phyloP scores from a whole-genome alignment of 2,329 filamentous ascomycete genomes.

The Aureobasidium subglaciale region DNA sequence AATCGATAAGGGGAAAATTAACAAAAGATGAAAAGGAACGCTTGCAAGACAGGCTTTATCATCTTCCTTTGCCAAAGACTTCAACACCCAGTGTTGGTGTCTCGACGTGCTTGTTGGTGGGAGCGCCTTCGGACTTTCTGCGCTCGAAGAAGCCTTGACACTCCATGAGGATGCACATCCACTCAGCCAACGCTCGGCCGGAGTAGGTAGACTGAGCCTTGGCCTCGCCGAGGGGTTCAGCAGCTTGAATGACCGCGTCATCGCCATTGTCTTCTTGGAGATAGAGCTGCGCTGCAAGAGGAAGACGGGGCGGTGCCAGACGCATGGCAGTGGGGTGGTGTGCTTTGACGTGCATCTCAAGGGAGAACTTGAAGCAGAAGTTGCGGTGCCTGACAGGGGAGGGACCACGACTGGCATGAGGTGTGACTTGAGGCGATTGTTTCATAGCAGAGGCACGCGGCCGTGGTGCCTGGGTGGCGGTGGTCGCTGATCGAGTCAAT shows the following conservation, averaged over 20 bases:
- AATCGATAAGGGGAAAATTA: neutral
- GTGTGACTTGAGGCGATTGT: slow-evolving; percentile 5
- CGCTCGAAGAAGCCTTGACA: slow-evolving; percentile 77
- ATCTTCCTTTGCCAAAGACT: slow-evolving; percentile 47
- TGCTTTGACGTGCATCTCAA: slow-evolving; percentile 57
- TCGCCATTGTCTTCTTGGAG: slow-evolving; percentile 37
- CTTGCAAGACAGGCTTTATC: neutral
- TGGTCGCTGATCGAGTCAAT: slow-evolving; percentile 17
- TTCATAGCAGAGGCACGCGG: slow-evolving; percentile 5
- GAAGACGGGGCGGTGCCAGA: slow-evolving; percentile 62
- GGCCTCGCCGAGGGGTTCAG: slow-evolving; percentile 32
- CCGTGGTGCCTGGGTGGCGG: slow-evolving; percentile 12
- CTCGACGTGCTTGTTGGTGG: slow-evolving; percentile 60
- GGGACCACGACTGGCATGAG: neutral
- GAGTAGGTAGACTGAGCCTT: slow-evolving; percentile 49
- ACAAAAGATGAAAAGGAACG: neutral
- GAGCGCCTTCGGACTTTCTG: slow-evolving; percentile 65
- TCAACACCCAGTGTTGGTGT: slow-evolving; percentile 60
- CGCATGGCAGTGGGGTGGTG: slow-evolving; percentile 52
- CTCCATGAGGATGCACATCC: slow-evolving; percentile 66
- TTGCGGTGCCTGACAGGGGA: slow-evolving; percentile 40
- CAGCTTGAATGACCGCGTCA: slow-evolving; percentile 20
- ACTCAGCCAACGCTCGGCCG: slow-evolving; percentile 70
- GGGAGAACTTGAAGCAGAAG: slow-evolving; percentile 67
- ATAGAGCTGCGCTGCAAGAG: slow-evolving; percentile 60